Percentiles rank a stretch among this genome's conserved stretches.
These are phyloP conservation scores for Kurtzmaniella quercitrusa DNA, from an alignment of 1,139 yeast genomes.

Conservation along the genomic window DNA sequence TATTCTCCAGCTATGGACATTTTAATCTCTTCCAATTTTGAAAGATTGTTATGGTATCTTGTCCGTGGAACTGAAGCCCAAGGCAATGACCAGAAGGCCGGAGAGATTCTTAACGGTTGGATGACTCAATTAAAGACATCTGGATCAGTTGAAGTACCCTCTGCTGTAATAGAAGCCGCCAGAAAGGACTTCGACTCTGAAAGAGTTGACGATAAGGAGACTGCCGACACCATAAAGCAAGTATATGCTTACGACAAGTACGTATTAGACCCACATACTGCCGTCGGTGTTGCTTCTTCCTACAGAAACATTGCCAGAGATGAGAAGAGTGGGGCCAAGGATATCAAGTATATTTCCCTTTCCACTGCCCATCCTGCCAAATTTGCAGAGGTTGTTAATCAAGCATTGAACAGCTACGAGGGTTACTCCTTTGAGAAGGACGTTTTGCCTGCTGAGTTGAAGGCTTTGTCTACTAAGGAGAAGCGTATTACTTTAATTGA, in stretches of 20 bases:
- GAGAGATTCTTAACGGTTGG: conserved; percentile 66
- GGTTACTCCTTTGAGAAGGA: conserved; percentile 83
- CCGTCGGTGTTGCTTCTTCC: conserved; percentile 86
- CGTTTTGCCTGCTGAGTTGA: conserved; percentile 86
- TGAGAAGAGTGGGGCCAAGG: conserved; percentile 24
- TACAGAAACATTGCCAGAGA: conserved; percentile 56
- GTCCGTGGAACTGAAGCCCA: conserved; percentile 64
- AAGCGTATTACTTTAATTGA: conserved; percentile 76
- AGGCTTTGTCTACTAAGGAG: conserved; percentile 62
- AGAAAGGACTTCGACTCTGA: conserved; percentile 68
- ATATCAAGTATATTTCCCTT: conserved; percentile 64
- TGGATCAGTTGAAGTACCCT: conserved; percentile 74
- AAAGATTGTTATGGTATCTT: conserved; percentile 91
- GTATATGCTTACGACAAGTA: conserved; percentile 69
- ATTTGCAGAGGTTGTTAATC: conserved; percentile 91
- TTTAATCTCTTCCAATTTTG: conserved; percentile 89
- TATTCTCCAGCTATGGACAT: conserved; percentile 99
- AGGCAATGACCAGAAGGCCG: conserved; percentile 64
- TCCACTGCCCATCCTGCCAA: conserved; percentile 99
- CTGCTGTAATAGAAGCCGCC: conserved; percentile 62
- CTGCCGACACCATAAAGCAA: conserved; percentile 68
- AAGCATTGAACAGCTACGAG: conserved; percentile 59
- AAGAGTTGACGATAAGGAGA: conserved; percentile 73
- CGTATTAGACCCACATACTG: conserved; percentile 92
- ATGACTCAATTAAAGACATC: conserved; percentile 71